These are phyloP conservation scores for Porodaedalea pini DNA, from an alignment of 1,284 basidiomycete genomes.

Conservation along the genomic window DNA sequence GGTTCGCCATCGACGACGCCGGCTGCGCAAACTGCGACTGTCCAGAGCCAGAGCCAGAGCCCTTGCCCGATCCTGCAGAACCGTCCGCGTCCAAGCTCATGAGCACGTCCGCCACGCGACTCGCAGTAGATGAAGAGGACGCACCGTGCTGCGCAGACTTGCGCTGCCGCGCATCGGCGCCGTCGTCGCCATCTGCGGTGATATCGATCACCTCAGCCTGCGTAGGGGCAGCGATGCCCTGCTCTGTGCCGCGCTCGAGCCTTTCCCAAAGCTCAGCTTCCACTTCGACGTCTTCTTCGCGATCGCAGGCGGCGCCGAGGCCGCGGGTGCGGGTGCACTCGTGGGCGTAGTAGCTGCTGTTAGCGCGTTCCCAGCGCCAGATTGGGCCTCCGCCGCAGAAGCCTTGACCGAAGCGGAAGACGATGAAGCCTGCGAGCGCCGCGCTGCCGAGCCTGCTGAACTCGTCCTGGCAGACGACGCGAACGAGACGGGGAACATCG, in stretches of 20 bases:
- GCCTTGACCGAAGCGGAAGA: background rate
- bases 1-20: constrained; percentile 1
- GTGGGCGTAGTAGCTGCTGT: constrained; percentile 10
- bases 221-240: constrained; percentile 37
- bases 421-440: background rate
- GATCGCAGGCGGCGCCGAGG: constrained; percentile 31
- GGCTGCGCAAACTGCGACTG: constrained; percentile 21
- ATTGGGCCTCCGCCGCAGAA: background rate
- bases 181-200: constrained; percentile 26
- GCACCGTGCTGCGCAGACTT: constrained; percentile 22
- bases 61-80: constrained; percentile 62
- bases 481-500: constrained; percentile 17
- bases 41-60: constrained; percentile 18
- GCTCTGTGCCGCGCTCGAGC: constrained; percentile 25
- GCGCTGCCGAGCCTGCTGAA: background rate
- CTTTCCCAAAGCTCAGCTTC: constrained; percentile 73
- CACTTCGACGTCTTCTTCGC: constrained; percentile 77
- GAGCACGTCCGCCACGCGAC: constrained; percentile 65
- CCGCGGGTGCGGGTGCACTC: constrained; percentile 10
- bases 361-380: background rate
- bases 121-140: constrained; percentile 47
- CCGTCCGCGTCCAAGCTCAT: constrained; percentile 68
- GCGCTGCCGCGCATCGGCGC: constrained; percentile 23
- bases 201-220: constrained; percentile 38
- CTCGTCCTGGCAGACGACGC: background rate